phyloP scores from a whole-genome alignment of 352 stramenopile genomes.

The Phytophthora gonapodyides region DNA sequence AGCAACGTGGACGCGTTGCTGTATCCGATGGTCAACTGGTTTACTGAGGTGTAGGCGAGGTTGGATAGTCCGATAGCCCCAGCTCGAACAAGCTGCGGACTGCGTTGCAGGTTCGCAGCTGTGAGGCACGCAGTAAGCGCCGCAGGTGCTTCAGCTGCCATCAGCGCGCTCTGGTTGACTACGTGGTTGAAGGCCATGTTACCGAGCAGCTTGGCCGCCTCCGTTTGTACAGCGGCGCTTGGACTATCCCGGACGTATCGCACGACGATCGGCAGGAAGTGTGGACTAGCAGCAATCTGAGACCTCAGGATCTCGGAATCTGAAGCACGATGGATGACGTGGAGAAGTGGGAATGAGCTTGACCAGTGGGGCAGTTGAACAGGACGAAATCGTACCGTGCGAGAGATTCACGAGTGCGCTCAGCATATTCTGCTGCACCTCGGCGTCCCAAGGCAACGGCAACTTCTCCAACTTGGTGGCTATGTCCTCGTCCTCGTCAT shows the following conservation, averaged over 20 bases:
- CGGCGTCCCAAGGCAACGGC: conserved; percentile 41
- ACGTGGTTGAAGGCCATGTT: conserved; percentile 74
- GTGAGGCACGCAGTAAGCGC: conserved; percentile 41
- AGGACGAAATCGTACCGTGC: conserved; percentile 43
- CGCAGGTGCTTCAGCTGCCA: conserved; percentile 61
- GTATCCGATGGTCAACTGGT: conserved; percentile 79
- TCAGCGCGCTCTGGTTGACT: conserved; percentile 70
- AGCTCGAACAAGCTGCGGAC: conserved; percentile 43
- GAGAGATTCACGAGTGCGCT: conserved; percentile 73
- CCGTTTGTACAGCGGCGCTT: conserved; percentile 42
- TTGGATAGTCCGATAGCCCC: conserved; percentile 66
- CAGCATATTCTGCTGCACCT: conserved; percentile 53
- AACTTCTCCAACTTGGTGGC: conserved; percentile 39
- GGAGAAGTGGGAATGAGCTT: not conserved
- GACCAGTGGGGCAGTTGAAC: not conserved
- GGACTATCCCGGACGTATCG: conserved; percentile 54
- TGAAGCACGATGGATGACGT: conserved; percentile 19
- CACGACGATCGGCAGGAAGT: conserved; percentile 56
- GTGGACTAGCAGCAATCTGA: conserved; percentile 64
- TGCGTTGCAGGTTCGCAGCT: conserved; percentile 40
- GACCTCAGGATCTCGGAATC: conserved; percentile 77
- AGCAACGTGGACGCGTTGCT: conserved; percentile 63
- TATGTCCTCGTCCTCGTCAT: conserved; percentile 27
- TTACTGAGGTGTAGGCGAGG: conserved; percentile 67
- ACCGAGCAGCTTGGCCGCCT: conserved; percentile 66